These are phyloP conservation scores for Solanum aculeatissimum DNA, from an alignment of 305 asterid species.

Conservation along the genomic window DNA sequence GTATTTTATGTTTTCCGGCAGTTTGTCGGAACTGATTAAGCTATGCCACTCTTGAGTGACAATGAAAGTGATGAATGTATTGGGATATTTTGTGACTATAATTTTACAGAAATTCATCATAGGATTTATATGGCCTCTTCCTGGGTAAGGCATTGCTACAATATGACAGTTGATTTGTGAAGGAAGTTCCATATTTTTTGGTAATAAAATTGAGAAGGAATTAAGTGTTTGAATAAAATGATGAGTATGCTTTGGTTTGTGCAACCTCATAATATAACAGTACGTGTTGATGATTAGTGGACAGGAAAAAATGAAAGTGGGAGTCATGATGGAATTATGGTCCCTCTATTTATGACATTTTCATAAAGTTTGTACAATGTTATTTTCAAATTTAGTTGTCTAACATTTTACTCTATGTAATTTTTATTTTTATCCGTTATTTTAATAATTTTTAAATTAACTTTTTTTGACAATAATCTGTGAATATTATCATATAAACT, in stretches of 20 bases:
- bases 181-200: neutral
- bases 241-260: neutral
- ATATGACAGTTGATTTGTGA: neutral
- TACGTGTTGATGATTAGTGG: neutral
- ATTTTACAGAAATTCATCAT: slow-evolving; percentile 40
- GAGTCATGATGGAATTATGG: neutral
- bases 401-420: no score
- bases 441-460: no score
- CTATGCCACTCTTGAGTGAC: slow-evolving; percentile 47
- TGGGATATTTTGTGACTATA: slow-evolving; percentile 6
- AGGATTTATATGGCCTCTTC: slow-evolving; percentile 33
- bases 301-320: neutral
- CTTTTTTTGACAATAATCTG: no score
- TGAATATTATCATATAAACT: no score
- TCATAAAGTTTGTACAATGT: neutral
- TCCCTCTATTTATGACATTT: neutral
- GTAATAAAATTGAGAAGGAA: neutral
- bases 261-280: neutral
- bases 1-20: slow-evolving; percentile 15
- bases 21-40: slow-evolving; percentile 13
- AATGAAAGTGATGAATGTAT: slow-evolving; percentile 26
- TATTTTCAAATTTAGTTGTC: no score
- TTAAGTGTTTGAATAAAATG: neutral
- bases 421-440: no score
- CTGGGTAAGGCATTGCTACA: slow-evolving; percentile 46